A percentile compares a stretch with the other conserved stretches of the same genome.
These are phyloP conservation scores for Tulasnella sp. DNA, from an alignment of 768 basidiomycete species.

Conservation along the genomic window DNA sequence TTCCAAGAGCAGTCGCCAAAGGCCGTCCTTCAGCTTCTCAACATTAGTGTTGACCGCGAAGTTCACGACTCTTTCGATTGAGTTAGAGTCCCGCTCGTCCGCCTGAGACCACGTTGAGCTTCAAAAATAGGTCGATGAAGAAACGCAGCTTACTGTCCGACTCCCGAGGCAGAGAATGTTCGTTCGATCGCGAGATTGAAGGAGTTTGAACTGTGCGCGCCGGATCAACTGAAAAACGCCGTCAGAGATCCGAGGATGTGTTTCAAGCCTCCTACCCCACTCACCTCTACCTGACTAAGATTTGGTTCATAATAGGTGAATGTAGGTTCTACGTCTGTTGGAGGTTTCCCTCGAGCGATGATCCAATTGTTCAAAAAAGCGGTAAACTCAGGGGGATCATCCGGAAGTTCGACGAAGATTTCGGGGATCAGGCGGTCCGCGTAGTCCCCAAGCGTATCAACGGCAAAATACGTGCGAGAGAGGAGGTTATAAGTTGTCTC, in stretches of 20 bases:
- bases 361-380: slow-evolving; percentile 1
- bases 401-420: slow-evolving; percentile 25
- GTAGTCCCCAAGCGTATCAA: slow-evolving; percentile 25
- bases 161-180: slow-evolving; percentile 74
- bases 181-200: slow-evolving; percentile 38
- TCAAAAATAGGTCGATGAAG: neutral
- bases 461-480: neutral
- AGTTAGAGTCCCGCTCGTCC: slow-evolving; percentile 39
- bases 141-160: slow-evolving; percentile 54
- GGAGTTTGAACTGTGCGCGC: slow-evolving; percentile 34
- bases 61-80: slow-evolving; percentile 55
- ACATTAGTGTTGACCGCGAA: slow-evolving; percentile 75
- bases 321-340: neutral
- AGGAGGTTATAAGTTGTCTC: slow-evolving; percentile 10
- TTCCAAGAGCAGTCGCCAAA: slow-evolving; percentile 68
- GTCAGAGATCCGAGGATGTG: neutral
- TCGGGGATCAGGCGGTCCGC: neutral
- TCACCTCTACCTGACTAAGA: slow-evolving; percentile 27
- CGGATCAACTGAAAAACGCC: slow-evolving; percentile 28
- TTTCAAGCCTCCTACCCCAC: neutral
- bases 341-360: neutral
- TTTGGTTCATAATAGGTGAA: slow-evolving; percentile 18
- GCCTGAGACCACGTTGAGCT: neutral
- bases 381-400: slow-evolving; percentile 19
- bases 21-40: slow-evolving; percentile 58